Percentiles rank a stretch among this genome's conserved stretches.
Conservation (phyloP, 495 filamentous ascomycete species). For the Talaromyces proteolyticus region DNA sequence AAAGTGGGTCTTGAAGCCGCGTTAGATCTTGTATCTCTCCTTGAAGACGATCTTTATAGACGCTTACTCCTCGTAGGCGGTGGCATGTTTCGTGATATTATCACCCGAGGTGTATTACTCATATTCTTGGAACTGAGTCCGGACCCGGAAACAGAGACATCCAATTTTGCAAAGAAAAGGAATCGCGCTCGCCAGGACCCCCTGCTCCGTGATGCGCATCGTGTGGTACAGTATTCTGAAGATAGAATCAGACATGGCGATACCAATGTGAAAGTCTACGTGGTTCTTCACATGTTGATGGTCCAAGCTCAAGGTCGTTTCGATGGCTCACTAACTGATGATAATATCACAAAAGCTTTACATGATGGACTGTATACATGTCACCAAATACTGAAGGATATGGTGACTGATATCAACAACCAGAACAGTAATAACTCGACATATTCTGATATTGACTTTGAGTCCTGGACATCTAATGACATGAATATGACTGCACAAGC, state of each 20-base stretch:
- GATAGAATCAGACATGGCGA: conserved; percentile 40
- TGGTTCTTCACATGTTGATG: conserved; percentile 39
- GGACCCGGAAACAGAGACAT: conserved; percentile 18
- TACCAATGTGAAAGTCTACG: conserved; percentile 43
- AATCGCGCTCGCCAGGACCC: conserved; percentile 22
- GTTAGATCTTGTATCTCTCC: conserved; percentile 32
- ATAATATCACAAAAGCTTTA: conserved; percentile 15
- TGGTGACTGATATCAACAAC: neutral
- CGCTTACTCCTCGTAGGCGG: conserved; percentile 34
- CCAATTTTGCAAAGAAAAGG: conserved; percentile 11
- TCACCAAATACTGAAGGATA: conserved; percentile 15
- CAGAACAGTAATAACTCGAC: neutral
- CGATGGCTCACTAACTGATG: conserved; percentile 12
- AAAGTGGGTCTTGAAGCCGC: conserved; percentile 38
- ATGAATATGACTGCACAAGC: neutral
- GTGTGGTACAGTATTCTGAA: conserved; percentile 22
- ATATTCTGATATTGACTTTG: neutral
- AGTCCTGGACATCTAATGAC: conserved; percentile 1
- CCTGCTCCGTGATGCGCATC: conserved; percentile 27
- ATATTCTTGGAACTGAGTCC: conserved; percentile 33
- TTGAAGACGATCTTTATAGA: conserved; percentile 31
- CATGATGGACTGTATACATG: conserved; percentile 22
- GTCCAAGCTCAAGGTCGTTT: conserved; percentile 32
- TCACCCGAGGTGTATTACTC: conserved; percentile 23
- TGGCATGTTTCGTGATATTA: conserved; percentile 42